These are phyloP conservation scores for Naganishia sp. DNA, from an alignment of 1,284 basidiomycete genomes.

Conservation along the genomic window DNA sequence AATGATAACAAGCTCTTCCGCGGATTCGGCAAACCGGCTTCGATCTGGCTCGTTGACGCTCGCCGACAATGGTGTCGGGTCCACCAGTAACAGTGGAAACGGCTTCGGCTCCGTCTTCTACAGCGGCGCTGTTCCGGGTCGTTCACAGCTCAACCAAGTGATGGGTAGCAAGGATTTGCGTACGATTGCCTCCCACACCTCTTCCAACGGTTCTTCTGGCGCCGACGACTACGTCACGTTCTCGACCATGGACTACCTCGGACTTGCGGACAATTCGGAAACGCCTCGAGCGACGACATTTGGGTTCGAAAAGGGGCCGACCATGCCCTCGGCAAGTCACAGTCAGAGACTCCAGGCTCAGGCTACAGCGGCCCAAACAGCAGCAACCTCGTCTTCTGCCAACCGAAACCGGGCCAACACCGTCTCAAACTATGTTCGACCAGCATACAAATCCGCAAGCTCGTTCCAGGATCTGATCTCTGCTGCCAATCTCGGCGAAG, in stretches of 20 bases:
- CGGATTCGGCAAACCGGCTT: constrained; percentile 65
- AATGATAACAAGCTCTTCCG: constrained; percentile 20
- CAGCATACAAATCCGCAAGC: constrained; percentile 66
- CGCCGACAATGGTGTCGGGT: constrained; percentile 70
- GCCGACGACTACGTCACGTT: constrained; percentile 82
- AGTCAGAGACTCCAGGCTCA: constrained; percentile 59
- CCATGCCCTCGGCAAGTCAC: constrained; percentile 38
- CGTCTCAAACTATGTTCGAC: constrained; percentile 70
- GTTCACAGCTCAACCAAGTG: constrained; percentile 32
- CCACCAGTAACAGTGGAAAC: constrained; percentile 25
- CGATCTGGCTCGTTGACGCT: constrained; percentile 85
- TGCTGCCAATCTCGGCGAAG: constrained; percentile 30
- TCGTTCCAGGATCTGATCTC: constrained; percentile 56
- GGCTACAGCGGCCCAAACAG: constrained; percentile 77
- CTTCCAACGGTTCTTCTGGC: constrained; percentile 64
- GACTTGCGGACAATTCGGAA: constrained; percentile 67
- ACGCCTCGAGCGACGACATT: constrained; percentile 32
- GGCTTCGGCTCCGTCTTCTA: constrained; percentile 84
- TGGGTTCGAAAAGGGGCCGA: constrained; percentile 44
- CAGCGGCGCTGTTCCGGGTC: constrained; percentile 14
- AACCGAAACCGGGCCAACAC: constrained; percentile 82
- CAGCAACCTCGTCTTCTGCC: constrained; percentile 53
- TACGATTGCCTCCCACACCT: constrained; percentile 33
- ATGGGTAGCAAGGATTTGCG: constrained; percentile 41
- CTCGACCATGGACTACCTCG: constrained; percentile 91